Evolutionary conservation across 306 rosid species (phyloP).

Genomic region (Fragaria nilgerrensis): DNA sequence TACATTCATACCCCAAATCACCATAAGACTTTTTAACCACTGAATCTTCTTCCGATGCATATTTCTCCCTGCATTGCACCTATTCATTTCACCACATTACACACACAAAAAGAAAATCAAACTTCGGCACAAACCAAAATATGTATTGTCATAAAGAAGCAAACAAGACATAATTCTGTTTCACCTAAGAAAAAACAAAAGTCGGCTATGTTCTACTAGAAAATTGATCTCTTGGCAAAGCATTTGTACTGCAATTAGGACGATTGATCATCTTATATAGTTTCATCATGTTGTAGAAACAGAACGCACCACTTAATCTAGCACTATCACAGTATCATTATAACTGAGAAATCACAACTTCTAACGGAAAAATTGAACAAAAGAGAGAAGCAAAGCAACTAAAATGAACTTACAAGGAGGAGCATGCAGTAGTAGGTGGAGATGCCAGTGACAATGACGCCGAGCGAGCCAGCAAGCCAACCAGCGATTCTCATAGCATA

Average conservation of each 20-base stretch:
- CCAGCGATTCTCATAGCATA: conserved; percentile 81
- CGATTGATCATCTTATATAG: neutral
- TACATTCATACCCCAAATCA: conserved; percentile 65
- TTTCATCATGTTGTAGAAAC: neutral
- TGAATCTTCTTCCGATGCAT: conserved; percentile 50
- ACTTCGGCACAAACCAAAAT: neutral
- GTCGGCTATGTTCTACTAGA: neutral
- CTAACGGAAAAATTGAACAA: neutral
- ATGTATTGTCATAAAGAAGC: neutral
- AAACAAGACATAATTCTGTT: neutral
- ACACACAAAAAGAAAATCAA: neutral
- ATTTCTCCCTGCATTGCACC: conserved; percentile 70
- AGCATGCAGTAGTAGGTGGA: conserved; percentile 85
- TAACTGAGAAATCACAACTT: neutral
- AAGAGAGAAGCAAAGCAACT: neutral
- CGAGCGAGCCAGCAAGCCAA: conserved; percentile 77
- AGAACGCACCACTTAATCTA: neutral
- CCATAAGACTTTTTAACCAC: conserved; percentile 54
- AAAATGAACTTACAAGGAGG: conserved; percentile 57
- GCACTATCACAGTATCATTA: neutral
- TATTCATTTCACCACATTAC: conserved; percentile 10
- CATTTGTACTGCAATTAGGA: neutral
- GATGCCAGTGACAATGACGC: conserved; percentile 52
- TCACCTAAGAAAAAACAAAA: neutral
- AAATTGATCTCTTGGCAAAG: neutral